phyloP scores from a whole-genome alignment of 2,329 filamentous ascomycete genomes.

The Thelonectria discophora region DNA sequence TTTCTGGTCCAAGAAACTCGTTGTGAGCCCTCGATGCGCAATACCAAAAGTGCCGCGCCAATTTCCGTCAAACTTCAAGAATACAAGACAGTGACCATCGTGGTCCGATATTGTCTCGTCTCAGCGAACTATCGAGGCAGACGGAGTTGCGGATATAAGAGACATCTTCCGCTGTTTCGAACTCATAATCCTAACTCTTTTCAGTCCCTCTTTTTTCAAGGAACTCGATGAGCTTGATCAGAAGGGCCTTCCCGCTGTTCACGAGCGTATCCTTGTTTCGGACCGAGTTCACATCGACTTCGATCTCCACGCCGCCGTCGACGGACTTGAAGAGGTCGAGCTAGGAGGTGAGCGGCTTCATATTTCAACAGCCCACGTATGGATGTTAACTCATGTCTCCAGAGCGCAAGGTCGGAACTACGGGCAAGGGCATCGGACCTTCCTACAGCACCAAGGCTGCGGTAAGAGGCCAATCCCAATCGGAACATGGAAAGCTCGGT shows the following conservation, averaged over 20 bases:
- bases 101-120: neutral
- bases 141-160: too few species aligned
- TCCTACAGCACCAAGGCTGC: conserved; percentile 4
- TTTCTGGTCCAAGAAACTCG: too few species aligned
- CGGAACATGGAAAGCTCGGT: neutral
- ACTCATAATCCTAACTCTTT: neutral
- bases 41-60: too few species aligned
- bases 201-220: conserved; percentile 18
- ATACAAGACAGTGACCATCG: neutral
- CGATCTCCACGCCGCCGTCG: conserved; percentile 26
- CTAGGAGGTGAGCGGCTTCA: conserved; percentile 22
- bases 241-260: conserved; percentile 20
- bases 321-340: conserved; percentile 28
- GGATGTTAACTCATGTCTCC: conserved; percentile 10
- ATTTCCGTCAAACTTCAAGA: too few species aligned
- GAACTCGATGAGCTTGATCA: conserved; percentile 22
- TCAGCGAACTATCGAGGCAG: neutral
- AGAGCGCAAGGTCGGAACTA: conserved; percentile 20
- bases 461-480: neutral
- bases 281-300: conserved; percentile 25
- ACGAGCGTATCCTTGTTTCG: conserved; percentile 25
- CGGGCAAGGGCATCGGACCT: conserved; percentile 15
- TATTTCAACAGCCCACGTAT: neutral
- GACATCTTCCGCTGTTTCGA: too few species aligned
- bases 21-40: neutral